Conservation (phyloP, 768 basidiomycete species). For the Lyophyllum semitale region DNA sequence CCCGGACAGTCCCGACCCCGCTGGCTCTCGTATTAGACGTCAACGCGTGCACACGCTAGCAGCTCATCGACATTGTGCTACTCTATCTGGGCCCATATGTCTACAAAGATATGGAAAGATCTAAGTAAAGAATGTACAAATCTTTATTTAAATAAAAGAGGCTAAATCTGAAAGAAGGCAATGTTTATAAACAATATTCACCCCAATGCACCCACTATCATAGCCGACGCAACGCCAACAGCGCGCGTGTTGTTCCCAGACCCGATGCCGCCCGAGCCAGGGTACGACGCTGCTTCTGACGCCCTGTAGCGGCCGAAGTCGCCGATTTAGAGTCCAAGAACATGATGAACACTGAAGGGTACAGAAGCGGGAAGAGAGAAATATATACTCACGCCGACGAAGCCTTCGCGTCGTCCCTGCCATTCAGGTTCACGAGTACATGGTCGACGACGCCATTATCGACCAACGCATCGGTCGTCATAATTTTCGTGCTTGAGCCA, state of each 20-base stretch:
- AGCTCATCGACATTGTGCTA: too few relatives aligned
- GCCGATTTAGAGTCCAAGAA: conserved; percentile 37
- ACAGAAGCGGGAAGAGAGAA: not conserved
- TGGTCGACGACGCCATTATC: conserved; percentile 66
- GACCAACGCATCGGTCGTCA: conserved; percentile 59
- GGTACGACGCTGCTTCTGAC: conserved; percentile 29
- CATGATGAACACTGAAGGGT: too few relatives aligned
- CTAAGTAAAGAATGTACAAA: too few relatives aligned
- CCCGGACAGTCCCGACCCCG: too few relatives aligned
- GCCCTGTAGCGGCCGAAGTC: conserved; percentile 44
- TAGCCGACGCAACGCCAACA: not conserved
- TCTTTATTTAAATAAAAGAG: too few relatives aligned
- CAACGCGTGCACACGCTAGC: too few relatives aligned
- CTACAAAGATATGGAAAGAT: too few relatives aligned
- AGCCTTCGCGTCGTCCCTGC: conserved; percentile 43
- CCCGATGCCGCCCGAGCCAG: not conserved
- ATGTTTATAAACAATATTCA: not conserved
- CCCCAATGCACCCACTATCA: not conserved
- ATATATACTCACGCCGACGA: conserved; percentile 49
- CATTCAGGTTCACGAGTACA: conserved; percentile 51
- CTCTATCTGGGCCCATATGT: too few relatives aligned
- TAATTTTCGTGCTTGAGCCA: conserved; percentile 46
- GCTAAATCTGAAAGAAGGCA: not conserved
- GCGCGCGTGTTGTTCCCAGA: not conserved
- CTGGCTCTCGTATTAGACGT: too few relatives aligned